Evolutionary conservation across 2,329 filamentous ascomycete species (phyloP).

Genomic region (Talaromyces sp.): DNA sequence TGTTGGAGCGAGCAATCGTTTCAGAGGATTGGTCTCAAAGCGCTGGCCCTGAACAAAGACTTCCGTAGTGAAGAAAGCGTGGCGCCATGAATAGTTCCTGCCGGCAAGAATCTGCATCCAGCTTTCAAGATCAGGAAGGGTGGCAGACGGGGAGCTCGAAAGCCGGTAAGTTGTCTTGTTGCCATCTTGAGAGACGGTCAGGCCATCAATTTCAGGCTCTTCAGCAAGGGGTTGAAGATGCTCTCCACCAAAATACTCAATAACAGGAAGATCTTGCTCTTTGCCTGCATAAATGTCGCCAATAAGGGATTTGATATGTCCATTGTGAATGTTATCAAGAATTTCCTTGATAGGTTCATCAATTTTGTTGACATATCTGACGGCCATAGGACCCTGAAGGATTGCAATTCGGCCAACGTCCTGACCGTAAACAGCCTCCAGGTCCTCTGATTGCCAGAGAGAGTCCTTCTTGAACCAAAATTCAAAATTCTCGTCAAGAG

Average conservation of each 20-base stretch:
- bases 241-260: constrained; percentile 95
- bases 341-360: constrained; percentile 96
- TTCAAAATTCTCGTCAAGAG: constrained; percentile 95
- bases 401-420: constrained; percentile 96
- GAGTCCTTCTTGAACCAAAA: constrained; percentile 99
- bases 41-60: constrained; percentile 93
- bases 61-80: constrained; percentile 89
- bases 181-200: constrained; percentile 75
- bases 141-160: constrained; percentile 67
- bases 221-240: constrained; percentile 65
- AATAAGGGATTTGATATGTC: constrained; percentile 77
- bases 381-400: constrained; percentile 89
- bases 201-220: constrained; percentile 75
- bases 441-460: constrained; percentile 96
- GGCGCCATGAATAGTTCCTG: constrained; percentile 81
- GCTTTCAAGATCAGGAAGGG: constrained; percentile 72
- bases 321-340: constrained; percentile 81
- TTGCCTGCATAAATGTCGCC: constrained; percentile 76
- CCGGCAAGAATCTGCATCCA: constrained; percentile 91
- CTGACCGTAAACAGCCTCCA: constrained; percentile 91
- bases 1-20: constrained; percentile 81
- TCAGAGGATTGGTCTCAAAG: constrained; percentile 95
- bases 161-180: constrained; percentile 82
- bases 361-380: constrained; percentile 80
- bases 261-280: constrained; percentile 69